Evolutionary conservation across 2,329 filamentous ascomycete genomes (phyloP), one percentile per base, ranked within the genome.

Genomic region (Cladorrhinum sp.): DNA sequence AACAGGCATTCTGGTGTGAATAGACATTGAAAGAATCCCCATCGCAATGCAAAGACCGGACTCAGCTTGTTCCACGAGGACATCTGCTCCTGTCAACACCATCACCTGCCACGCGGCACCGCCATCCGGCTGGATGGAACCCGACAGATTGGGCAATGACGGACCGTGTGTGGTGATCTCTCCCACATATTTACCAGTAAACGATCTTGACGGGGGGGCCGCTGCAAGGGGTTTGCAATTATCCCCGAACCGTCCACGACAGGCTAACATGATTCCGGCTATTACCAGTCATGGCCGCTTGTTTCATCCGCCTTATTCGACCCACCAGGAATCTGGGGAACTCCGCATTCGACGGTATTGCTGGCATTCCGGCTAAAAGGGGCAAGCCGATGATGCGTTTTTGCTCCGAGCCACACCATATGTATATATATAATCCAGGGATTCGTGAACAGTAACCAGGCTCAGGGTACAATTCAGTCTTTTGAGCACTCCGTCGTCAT

Each of bases 141-240:
- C 57, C 57, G 53, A 62, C 57, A 59, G 60, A 62, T 56, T 59
- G 60, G 60, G 60, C 53, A 59, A 58, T 58, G 55, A 24, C 55
- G 55, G 55, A 61, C 54, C 56, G n/a, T 9, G 36, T 36, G 30
- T 36, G 49, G 20, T 54, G 50, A 59, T 54, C 49, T 28, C n/a
- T 24, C 14, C 18, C 28, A 21, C n/a, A 36, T 39, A 36, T 51
- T 42, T 28, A 12, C 24, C 46, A 28, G 24, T 36, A 30, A 14
- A 53, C 26, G 52, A 51, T 20, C 21, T 12, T 10, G 21, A 24
- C n/a, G n/a, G 9, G n/a, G 9, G 14, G 21, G 36, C 42, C 39
- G 46, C 48, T 58, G 46, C 60, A 57, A 58, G 51, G 60, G 55
- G 55, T 56, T n/a, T 28, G 14, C 50, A 55, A 62, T 62, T 62